A percentile compares a stretch with the other conserved stretches of the same genome.
Conservation (phyloP, 176 grass and related monocot genomes). For the Musa troglodytarum region DNA sequence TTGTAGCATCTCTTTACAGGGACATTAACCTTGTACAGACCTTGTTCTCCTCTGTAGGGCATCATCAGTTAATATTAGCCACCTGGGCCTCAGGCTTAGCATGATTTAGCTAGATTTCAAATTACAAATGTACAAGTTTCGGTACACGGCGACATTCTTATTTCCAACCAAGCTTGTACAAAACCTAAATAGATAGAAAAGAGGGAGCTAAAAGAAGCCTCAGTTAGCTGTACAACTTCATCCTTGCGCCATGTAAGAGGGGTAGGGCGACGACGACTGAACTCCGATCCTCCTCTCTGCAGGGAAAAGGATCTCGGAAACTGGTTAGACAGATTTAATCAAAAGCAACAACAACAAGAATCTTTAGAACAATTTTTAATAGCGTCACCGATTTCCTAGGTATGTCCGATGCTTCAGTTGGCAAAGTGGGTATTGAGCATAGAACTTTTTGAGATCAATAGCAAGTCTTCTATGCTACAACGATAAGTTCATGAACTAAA, state of each 20-base stretch:
- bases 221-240: constrained; percentile 15
- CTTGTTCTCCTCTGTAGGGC: neutral
- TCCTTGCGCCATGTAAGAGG: neutral
- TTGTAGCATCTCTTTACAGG: constrained; percentile 5
- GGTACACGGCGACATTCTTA: constrained; percentile 2
- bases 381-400: too few species aligned
- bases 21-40: neutral
- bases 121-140: constrained; percentile 11
- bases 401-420: too few species aligned
- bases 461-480: too few species aligned
- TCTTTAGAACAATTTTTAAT: too few species aligned
- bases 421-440: too few species aligned
- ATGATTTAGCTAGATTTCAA: neutral
- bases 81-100: constrained; percentile 12
- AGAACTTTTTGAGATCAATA: too few species aligned
- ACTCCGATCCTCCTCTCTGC: constrained; percentile 14
- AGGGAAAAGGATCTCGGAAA: neutral
- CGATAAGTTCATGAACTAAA: neutral
- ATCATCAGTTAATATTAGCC: constrained; percentile 1
- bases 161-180: constrained; percentile 4
- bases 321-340: neutral
- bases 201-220: constrained; percentile 13
- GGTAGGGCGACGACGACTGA: neutral
- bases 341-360: neutral
- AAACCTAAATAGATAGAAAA: constrained; percentile 4